Base-by-base conservation (phyloP, 768 basidiomycete species). In the Amyloporia xantha region DNA sequence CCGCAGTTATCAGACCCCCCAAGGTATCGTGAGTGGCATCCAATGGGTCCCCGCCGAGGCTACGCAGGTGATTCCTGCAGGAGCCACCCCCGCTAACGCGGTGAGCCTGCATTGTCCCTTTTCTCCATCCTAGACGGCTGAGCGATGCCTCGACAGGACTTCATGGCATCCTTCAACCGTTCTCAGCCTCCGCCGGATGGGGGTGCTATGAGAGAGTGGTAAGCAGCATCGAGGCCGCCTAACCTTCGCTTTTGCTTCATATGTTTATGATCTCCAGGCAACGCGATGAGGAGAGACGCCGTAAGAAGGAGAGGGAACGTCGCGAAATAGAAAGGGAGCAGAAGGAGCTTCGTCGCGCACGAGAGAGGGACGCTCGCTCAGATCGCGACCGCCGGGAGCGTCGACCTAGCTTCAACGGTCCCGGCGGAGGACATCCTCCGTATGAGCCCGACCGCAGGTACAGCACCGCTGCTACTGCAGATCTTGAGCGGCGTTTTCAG, bases 1-100 rank as follows among this genome's bases (percentile, higher is more conserved):
- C n/a, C 23, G 30, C 48, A 89, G 87, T 59, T 90, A 90, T 67
- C 79, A 82, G 57, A 88, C 85, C 1, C 67, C 80, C 9, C 74
- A 71, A 56, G 86, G 86, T 5, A 54, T 85, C 23, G 78, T 89
- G 26, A 74, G 67, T 49, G 87, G 87, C 12, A 77, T 77, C 45
- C 77, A 77, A 49, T 77, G 75, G 66, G 77, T 87, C 23, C 84
- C 85, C 17, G 79, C 76, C n/a, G 86, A 89, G 56, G 72, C 82
- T 1, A 82, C 82, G 0, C 68, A 74, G 37, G 72, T 81, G 39
- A 55, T 81, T 41, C 86, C 86, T 35, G 43, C 66, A 10, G 83
- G 80, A 3, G 81, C 81, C 23, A 75, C 71, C 46, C 80, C 80
- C 7, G 84, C 82, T 4, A 75, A 66, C 56, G 61, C 71, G 41